phyloP scores from a whole-genome alignment of 495 filamentous ascomycete species.

The Podospora appendiculata region DNA sequence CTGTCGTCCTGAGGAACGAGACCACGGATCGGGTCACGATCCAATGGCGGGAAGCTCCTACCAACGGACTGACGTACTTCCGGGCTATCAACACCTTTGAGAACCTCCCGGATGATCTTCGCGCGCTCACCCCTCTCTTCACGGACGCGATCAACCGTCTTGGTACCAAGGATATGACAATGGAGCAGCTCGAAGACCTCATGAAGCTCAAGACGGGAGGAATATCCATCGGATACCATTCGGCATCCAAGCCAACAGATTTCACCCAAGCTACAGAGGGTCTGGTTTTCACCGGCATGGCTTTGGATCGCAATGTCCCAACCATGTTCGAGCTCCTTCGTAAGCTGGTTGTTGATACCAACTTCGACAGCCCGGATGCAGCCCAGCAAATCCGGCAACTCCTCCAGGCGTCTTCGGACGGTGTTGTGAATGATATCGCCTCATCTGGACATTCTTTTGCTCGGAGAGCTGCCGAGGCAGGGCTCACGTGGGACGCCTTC shows the following conservation, averaged over 20 bases:
- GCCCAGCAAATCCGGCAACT: conserved; percentile 77
- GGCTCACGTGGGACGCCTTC: conserved; percentile 60
- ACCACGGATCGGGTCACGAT: conserved; percentile 60
- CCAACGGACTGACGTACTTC: conserved; percentile 95
- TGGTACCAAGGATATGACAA: conserved; percentile 76
- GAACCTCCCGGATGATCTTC: conserved; percentile 75
- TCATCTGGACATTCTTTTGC: conserved; percentile 82
- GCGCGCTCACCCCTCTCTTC: conserved; percentile 81
- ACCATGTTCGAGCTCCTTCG: conserved; percentile 84
- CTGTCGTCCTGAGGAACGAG: conserved; percentile 59
- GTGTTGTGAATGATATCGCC: conserved; percentile 85
- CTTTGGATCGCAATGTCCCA: conserved; percentile 79
- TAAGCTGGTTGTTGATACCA: conserved; percentile 72
- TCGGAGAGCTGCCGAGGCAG: conserved; percentile 70
- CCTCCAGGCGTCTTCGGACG: conserved; percentile 74
- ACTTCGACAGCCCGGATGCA: conserved; percentile 77
- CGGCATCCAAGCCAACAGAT: conserved; percentile 65
- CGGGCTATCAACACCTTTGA: conserved; percentile 74
- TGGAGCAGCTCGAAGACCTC: conserved; percentile 90
- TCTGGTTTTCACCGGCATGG: conserved; percentile 71
- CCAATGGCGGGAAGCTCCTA: conserved; percentile 86
- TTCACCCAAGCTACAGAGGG: conserved; percentile 69
- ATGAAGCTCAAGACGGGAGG: conserved; percentile 98
- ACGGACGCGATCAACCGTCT: conserved; percentile 87
- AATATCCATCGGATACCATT: conserved; percentile 68